Percentiles rank a stretch among this genome's conserved stretches.
These are phyloP conservation scores for Protea cynaroides DNA, from an alignment of 164 flowering plant species.

Conservation along the genomic window DNA sequence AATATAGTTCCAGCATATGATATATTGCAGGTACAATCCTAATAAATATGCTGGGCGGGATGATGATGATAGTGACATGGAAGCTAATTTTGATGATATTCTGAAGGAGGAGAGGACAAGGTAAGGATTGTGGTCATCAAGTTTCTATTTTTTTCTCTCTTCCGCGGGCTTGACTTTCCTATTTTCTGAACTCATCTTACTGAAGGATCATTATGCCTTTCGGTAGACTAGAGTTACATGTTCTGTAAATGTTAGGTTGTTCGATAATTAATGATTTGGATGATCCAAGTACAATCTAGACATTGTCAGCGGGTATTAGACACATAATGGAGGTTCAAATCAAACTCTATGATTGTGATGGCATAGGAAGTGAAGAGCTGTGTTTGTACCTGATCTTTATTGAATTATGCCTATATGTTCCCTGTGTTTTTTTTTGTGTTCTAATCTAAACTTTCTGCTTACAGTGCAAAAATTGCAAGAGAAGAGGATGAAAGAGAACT, in stretches of 20 bases:
- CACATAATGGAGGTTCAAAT: no score
- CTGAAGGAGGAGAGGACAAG: conserved; percentile 64
- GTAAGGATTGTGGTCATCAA: conserved; percentile 24
- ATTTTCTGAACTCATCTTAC: no score
- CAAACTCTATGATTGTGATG: neutral
- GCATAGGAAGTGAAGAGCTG: neutral
- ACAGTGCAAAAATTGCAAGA: conserved; percentile 59
- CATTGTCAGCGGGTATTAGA: neutral
- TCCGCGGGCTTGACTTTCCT: no score
- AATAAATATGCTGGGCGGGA: conserved; percentile 34
- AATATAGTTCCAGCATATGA: neutral
- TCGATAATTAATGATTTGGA: no score
- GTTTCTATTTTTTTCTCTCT: no score
- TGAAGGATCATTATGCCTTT: no score
- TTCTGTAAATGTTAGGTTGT: no score
- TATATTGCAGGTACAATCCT: conserved; percentile 58
- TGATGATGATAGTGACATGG: conserved; percentile 87
- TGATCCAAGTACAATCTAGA: no score
- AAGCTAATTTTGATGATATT: conserved; percentile 75
- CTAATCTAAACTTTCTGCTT: neutral
- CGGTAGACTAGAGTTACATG: no score
- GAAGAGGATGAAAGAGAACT: conserved; percentile 72
- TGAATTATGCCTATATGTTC: neutral
- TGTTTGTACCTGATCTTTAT: neutral
- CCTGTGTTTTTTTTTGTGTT: neutral